phyloP scores from a whole-genome alignment of 306 rosid species.

The Morella rubra region DNA sequence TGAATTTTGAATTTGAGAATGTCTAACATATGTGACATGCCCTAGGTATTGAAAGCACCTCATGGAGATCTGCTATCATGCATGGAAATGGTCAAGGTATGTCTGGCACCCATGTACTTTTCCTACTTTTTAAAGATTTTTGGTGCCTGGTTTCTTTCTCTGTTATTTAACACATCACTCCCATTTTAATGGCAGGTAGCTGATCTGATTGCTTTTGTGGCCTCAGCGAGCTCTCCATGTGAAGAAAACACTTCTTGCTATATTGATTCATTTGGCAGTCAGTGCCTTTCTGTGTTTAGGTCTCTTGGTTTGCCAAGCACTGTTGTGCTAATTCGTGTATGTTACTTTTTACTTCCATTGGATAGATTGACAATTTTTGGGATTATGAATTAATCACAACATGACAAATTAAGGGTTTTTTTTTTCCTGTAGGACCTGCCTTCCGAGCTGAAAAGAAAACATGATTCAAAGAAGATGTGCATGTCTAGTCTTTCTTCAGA shows the following conservation, averaged over 20 bases:
- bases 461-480: conserved; percentile 73
- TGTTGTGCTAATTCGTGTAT: conserved; percentile 78
- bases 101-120: background rate
- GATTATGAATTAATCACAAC: conserved; percentile 7
- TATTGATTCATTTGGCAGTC: conserved; percentile 85
- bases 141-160: conserved; percentile 14
- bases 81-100: conserved; percentile 96
- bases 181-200: conserved; percentile 61
- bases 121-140: background rate
- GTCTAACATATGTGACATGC: conserved; percentile 15
- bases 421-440: conserved; percentile 68
- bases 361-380: background rate
- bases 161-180: conserved; percentile 12
- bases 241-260: conserved; percentile 60
- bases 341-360: conserved; percentile 34
- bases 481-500: conserved; percentile 64
- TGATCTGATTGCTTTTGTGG: conserved; percentile 86
- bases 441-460: conserved; percentile 60
- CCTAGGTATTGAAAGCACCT: conserved; percentile 84
- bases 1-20: conserved; percentile 5
- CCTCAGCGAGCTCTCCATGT: conserved; percentile 47
- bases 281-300: conserved; percentile 87
- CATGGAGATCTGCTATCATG: conserved; percentile 76
- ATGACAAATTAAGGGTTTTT: conserved; percentile 9
- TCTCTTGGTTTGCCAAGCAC: conserved; percentile 95